Conservation (phyloP, 306 rosid genomes). For the Begonia loranthoides region DNA sequence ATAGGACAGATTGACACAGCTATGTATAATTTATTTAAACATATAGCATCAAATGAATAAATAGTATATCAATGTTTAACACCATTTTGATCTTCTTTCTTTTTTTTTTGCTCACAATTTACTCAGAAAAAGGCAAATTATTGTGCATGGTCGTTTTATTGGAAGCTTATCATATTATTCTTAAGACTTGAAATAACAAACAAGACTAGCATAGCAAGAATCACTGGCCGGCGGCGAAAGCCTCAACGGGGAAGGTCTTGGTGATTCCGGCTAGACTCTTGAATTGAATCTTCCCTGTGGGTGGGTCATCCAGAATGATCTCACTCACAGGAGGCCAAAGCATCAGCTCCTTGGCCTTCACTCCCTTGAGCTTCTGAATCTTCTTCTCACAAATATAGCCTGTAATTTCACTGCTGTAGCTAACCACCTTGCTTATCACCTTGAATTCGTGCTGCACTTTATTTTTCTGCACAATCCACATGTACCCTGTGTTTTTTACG, state of each 20-base stretch:
- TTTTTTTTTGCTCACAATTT: no score
- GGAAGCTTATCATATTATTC: no score
- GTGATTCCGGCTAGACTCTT: slow-evolving; percentile 88
- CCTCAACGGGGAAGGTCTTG: slow-evolving; percentile 72
- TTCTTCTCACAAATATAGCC: slow-evolving; percentile 41
- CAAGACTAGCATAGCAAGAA: no score
- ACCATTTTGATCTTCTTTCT: no score
- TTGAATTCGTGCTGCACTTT: slow-evolving; percentile 77
- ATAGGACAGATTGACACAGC: no score
- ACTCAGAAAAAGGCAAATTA: no score
- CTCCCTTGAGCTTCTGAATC: slow-evolving; percentile 68
- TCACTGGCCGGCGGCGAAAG: slow-evolving; percentile 74
- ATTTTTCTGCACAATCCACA: slow-evolving; percentile 73
- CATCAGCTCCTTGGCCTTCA: slow-evolving; percentile 80
- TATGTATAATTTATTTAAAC: no score
- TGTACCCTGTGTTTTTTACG: slow-evolving; percentile 51
- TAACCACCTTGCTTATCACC: slow-evolving; percentile 48
- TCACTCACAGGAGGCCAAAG: slow-evolving; percentile 85
- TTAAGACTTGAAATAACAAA: no score
- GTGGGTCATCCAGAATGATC: slow-evolving; percentile 32
- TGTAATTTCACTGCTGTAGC: slow-evolving; percentile 40
- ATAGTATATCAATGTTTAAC: no score
- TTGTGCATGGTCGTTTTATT: no score
- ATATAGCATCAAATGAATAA: no score
- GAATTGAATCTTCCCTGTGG: slow-evolving; percentile 62